Evolutionary conservation across 805 yeast genomes (phyloP).

Genomic region (Suhomyces sp.): DNA sequence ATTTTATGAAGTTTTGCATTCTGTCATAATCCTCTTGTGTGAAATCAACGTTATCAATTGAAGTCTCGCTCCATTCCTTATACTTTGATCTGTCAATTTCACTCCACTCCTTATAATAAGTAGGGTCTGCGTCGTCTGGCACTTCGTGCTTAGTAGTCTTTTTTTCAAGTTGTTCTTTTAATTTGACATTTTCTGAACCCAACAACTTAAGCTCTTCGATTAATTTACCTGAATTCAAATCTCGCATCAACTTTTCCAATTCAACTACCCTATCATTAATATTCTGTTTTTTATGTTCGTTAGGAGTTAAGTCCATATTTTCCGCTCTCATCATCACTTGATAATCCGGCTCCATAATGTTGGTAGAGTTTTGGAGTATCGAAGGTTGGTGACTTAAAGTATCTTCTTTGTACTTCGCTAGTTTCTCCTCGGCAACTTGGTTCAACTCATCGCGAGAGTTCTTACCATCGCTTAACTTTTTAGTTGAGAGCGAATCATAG

Average conservation of each 20-base stretch:
- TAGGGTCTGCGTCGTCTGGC: not conserved
- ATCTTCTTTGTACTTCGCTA: constrained; percentile 2
- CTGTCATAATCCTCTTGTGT: constrained; percentile 16
- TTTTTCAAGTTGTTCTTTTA: constrained; percentile 9
- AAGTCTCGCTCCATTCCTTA: constrained; percentile 10
- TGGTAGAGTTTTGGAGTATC: constrained; percentile 9
- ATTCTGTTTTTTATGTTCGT: not conserved
- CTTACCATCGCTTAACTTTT: not conserved
- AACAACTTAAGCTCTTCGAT: constrained; percentile 14
- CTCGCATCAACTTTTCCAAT: constrained; percentile 15
- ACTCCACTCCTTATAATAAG: not conserved
- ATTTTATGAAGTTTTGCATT: constrained; percentile 25
- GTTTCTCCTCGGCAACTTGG: not conserved
- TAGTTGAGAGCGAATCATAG: constrained; percentile 3
- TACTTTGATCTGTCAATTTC: not conserved
- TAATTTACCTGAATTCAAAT: constrained; percentile 8
- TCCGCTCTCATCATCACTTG: not conserved
- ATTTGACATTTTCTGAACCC: constrained; percentile 12
- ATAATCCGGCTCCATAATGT: constrained; percentile 4
- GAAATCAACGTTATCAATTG: constrained; percentile 21
- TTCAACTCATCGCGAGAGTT: not conserved
- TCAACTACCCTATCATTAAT: constrained; percentile 9
- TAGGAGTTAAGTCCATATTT: not conserved
- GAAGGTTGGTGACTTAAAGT: constrained; percentile 10
- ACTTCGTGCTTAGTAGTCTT: not conserved